Conservation (phyloP, 352 stramenopile genomes). For the Plasmopara muralis region DNA sequence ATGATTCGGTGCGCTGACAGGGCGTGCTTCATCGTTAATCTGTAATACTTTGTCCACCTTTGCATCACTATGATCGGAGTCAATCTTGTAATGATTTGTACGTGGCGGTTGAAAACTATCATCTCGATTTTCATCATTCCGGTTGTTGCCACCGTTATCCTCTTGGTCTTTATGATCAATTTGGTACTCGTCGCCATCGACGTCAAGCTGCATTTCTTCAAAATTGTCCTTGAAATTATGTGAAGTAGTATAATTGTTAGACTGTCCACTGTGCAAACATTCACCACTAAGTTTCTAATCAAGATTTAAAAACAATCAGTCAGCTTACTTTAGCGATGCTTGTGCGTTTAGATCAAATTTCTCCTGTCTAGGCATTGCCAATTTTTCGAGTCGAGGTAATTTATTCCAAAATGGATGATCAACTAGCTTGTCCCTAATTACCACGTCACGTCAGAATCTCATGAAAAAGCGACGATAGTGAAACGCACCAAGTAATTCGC, state of each 20-base stretch:
- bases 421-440: slow-evolving; percentile 51
- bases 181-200: no score
- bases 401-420: slow-evolving; percentile 63
- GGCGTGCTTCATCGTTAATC: slow-evolving; percentile 3
- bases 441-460: slow-evolving; percentile 11
- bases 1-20: slow-evolving; percentile 12
- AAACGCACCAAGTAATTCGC: slow-evolving; percentile 63
- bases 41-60: background rate
- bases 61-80: background rate
- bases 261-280: slow-evolving; percentile 2
- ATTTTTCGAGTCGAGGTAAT: slow-evolving; percentile 19
- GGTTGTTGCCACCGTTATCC: background rate
- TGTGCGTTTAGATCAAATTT: slow-evolving; percentile 35
- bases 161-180: slow-evolving; percentile 1
- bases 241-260: slow-evolving; percentile 1
- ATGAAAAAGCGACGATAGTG: background rate
- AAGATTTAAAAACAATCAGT: background rate
- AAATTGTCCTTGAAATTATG: background rate
- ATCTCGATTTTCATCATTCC: background rate
- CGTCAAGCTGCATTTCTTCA: slow-evolving; percentile 3
- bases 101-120: background rate
- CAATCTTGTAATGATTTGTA: background rate
- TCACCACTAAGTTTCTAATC: background rate
- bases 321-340: slow-evolving; percentile 10
- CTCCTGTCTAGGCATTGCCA: slow-evolving; percentile 52